A percentile compares a stretch with the other conserved stretches of the same genome.
These are phyloP conservation scores for Diaporthe vaccinii DNA, from an alignment of 2,329 filamentous ascomycete species.

Conservation along the genomic window DNA sequence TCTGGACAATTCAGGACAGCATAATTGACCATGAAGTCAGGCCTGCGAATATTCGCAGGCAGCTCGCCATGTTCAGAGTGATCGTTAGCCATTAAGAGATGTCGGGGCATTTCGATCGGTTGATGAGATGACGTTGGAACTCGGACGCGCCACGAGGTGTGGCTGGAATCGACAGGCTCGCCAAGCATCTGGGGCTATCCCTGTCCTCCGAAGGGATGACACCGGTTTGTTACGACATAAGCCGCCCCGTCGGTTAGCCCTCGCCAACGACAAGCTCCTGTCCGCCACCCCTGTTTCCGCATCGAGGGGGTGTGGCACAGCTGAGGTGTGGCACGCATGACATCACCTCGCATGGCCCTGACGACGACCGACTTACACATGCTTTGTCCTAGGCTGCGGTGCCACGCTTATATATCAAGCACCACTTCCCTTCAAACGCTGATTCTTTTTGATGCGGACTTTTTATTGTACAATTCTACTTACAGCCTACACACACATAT, in stretches of 20 bases:
- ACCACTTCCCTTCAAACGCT: background rate
- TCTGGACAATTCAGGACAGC: background rate
- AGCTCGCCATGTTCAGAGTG: background rate
- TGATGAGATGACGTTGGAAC: slow-evolving; percentile 25
- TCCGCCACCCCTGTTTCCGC: background rate
- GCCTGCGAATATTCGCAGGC: background rate
- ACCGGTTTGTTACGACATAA: background rate
- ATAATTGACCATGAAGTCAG: background rate
- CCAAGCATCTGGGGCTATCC: background rate
- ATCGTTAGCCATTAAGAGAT: background rate
- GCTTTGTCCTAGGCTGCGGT: slow-evolving; percentile 8
- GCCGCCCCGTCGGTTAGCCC: background rate
- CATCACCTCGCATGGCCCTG: slow-evolving; percentile 30
- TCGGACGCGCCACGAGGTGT: slow-evolving; percentile 17
- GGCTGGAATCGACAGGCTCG: background rate
- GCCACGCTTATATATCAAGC: slow-evolving; percentile 9
- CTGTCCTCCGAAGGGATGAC: background rate
- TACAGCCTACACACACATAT: background rate
- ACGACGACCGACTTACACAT: slow-evolving; percentile 1
- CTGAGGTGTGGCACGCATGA: slow-evolving; percentile 32
- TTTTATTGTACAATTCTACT: background rate
- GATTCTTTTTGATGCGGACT: background rate
- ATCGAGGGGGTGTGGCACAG: slow-evolving; percentile 14
- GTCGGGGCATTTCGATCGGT: background rate
- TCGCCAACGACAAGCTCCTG: slow-evolving; percentile 1